These are phyloP conservation scores for Cenchrus purpureus DNA, from an alignment of 176 grass and related monocot species.

Conservation along the genomic window DNA sequence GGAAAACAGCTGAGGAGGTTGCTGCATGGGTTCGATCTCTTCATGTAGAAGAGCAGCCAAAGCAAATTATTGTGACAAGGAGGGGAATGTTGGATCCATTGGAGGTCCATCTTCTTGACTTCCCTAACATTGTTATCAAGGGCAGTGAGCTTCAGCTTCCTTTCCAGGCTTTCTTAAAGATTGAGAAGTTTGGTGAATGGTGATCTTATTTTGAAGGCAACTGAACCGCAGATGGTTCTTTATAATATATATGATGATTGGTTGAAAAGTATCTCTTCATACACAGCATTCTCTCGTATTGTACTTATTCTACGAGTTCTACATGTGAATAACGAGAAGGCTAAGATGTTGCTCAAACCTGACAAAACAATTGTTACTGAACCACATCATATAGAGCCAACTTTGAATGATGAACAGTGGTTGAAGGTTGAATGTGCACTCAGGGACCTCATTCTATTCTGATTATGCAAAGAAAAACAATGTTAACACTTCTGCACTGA, in stretches of 20 bases:
- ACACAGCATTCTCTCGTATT: constrained; percentile 92
- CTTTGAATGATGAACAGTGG: constrained; percentile 96
- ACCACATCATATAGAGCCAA: constrained; percentile 94
- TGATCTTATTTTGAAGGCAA: constrained; percentile 96
- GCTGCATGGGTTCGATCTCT: constrained; percentile 91
- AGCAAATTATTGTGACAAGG: constrained; percentile 97
- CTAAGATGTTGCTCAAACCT: constrained; percentile 97
- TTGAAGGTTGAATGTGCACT: constrained; percentile 98
- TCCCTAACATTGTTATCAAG: constrained; percentile 98
- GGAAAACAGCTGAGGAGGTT: constrained; percentile 99
- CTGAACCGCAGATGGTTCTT: constrained; percentile 96
- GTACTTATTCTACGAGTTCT: constrained; percentile 91
- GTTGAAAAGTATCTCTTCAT: constrained; percentile 98
- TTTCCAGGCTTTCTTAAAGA: constrained; percentile 98
- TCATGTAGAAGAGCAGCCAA: constrained; percentile 96
- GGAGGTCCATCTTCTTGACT: constrained; percentile 97
- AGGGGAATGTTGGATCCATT: constrained; percentile 98
- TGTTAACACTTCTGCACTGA: constrained; percentile 94
- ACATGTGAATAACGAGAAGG: constrained; percentile 99
- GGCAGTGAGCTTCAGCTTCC: constrained; percentile 96
- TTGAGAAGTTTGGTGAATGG: constrained; percentile 79
- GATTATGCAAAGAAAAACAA: constrained; percentile 99
- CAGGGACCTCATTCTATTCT: constrained; percentile 92
- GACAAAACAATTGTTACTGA: constrained; percentile 97
- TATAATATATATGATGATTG: constrained; percentile 99